A percentile compares a stretch with the other conserved stretches of the same genome.
Conservation (phyloP, 2,329 filamentous ascomycete genomes). For the Colletotrichum sp. region DNA sequence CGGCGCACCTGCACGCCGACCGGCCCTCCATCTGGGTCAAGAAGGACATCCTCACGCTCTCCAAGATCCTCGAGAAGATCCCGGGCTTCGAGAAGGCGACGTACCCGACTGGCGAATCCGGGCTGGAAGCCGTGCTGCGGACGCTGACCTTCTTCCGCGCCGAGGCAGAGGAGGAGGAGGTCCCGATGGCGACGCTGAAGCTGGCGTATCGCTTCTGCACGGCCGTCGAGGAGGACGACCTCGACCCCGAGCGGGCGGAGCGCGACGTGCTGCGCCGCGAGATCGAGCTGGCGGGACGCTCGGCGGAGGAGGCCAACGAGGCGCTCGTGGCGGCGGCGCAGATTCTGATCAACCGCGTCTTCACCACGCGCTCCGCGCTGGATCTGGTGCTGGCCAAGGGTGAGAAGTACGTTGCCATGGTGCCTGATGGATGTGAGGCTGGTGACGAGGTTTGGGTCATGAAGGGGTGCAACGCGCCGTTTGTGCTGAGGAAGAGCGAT, state of each 20-base stretch:
- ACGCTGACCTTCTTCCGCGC: constrained; percentile 18
- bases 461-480: constrained; percentile 19
- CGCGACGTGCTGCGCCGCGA: constrained; percentile 4
- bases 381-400: constrained; percentile 13
- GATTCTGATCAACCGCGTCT: constrained; percentile 15
- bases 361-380: constrained; percentile 7
- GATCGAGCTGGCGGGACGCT: background rate
- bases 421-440: constrained; percentile 6
- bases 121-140: background rate
- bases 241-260: constrained; percentile 4
- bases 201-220: constrained; percentile 17
- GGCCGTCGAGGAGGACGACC: constrained; percentile 13
- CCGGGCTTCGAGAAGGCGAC: background rate
- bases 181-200: constrained; percentile 11
- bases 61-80: background rate
- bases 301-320: constrained; percentile 13
- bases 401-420: constrained; percentile 9
- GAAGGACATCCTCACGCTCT: constrained; percentile 1
- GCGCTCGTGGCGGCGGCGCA: constrained; percentile 17
- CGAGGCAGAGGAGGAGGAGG: background rate
- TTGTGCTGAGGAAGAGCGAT: constrained; percentile 14
- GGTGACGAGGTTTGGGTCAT: constrained; percentile 18
- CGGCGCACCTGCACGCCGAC: constrained; percentile 12
- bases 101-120: background rate
- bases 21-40: constrained; percentile 14